These are phyloP conservation scores for Tagetes patula DNA, from an alignment of 129 eudicot genomes.

Conservation along the genomic window DNA sequence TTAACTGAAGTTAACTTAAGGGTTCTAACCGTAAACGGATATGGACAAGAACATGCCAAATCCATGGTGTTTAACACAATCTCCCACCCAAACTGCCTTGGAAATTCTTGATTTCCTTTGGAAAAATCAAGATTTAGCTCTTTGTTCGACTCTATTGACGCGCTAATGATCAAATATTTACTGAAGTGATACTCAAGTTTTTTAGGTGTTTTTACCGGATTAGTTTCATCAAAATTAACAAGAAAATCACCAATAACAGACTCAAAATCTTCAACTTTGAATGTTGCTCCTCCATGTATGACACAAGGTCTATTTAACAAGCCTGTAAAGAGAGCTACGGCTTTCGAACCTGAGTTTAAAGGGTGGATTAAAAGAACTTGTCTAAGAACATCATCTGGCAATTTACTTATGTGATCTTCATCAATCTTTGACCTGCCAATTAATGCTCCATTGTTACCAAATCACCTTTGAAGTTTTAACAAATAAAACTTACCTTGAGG, in stretches of 20 bases:
- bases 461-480: not conserved
- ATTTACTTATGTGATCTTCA: conserved; percentile 9
- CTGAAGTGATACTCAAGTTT: conserved; percentile 22
- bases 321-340: conserved; percentile 15
- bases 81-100: conserved; percentile 14
- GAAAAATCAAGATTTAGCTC: conserved; percentile 23
- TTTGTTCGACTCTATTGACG: conserved; percentile 11
- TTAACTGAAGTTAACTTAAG: conserved; percentile 16
- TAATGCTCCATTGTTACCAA: not conserved
- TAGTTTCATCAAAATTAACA: conserved; percentile 1
- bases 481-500: conserved; percentile 15
- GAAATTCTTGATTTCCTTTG: conserved; percentile 18
- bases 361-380: conserved; percentile 2
- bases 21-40: not conserved
- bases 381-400: conserved; percentile 3
- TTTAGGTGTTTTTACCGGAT: conserved; percentile 17
- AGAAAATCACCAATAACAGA: not conserved
- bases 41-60: not conserved
- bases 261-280: not conserved
- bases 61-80: conserved; percentile 18
- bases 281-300: not conserved
- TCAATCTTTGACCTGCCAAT: not conserved
- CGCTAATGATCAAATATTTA: conserved; percentile 13
- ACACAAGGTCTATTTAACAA: conserved; percentile 13
- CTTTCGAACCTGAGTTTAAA: not conserved